phyloP scores from a whole-genome alignment of 768 basidiomycete genomes.

The Arthromyces matolae region DNA sequence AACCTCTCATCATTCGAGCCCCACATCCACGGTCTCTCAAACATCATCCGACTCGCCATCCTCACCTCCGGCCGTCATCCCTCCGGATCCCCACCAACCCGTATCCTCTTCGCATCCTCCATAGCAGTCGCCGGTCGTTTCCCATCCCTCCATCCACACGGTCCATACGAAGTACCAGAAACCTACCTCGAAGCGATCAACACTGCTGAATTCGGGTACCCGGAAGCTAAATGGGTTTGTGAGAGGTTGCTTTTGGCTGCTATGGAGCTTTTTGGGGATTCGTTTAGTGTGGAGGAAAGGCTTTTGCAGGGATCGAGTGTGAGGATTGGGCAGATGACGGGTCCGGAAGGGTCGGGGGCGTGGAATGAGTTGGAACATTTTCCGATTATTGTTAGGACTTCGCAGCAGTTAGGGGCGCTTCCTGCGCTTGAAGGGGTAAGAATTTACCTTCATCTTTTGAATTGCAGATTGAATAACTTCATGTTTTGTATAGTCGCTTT shows the following conservation, averaged over 20 bases:
- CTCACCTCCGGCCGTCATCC: slow-evolving; percentile 18
- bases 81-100: slow-evolving; percentile 17
- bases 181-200: slow-evolving; percentile 23
- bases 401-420: slow-evolving; percentile 24
- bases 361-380: slow-evolving; percentile 38
- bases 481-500: slow-evolving; percentile 24
- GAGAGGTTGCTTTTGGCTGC: slow-evolving; percentile 29
- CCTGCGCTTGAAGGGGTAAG: slow-evolving; percentile 30
- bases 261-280: slow-evolving; percentile 24
- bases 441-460: background rate
- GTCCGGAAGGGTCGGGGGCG: slow-evolving; percentile 31
- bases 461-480: background rate
- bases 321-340: slow-evolving; percentile 35
- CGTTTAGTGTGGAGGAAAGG: slow-evolving; percentile 9
- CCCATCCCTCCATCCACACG: slow-evolving; percentile 23
- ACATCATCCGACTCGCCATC: slow-evolving; percentile 27
- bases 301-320: slow-evolving; percentile 24
- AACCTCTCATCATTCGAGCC: slow-evolving; percentile 40
- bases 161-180: slow-evolving; percentile 30
- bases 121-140: slow-evolving; percentile 32
- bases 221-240: slow-evolving; percentile 38
- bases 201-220: slow-evolving; percentile 27
- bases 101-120: slow-evolving; percentile 35
- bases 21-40: slow-evolving; percentile 32
- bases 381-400: slow-evolving; percentile 31